Base-by-base conservation (phyloP, 257 asterid species). In the Fraxinus americana region DNA sequence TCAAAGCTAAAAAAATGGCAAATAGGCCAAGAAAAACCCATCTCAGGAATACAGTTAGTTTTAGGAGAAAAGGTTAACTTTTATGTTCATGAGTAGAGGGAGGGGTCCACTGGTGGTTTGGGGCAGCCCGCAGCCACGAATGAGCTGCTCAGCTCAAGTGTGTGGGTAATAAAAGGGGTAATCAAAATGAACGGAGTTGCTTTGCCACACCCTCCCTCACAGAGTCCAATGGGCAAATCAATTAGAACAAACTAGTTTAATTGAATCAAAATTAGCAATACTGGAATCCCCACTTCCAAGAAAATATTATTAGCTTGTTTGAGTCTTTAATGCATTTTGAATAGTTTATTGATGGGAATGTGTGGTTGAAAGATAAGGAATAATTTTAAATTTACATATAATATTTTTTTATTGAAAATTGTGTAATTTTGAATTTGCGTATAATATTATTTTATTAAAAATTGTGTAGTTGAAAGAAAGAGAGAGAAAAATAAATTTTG, bases 101-200 rank as follows among this genome's bases (percentile, higher is more conserved):
- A 68, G 80, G 35, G 35, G 35, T 32, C 35, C 35, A 32, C 5
- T 32, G 35, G 35, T 32, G 39, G 87, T 80, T 83, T 84, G 90
- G 88, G 57, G 57, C 57, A 4, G 50, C 50, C 50, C 72, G 89
- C 80, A 86, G 92, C 91, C 94, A 90, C 90, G 94, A 92, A 92
- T 87, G 92, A 88, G 97, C 87, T 57, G 83, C 81, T 89, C 30
- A n/a, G 88, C 88, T 76, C 68, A 82, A 85, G 85, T 78, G 89
- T 63, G 91, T 87, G 92, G 98, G 7, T 93, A 97, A 85, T 91
- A 86, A 82, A 79, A 78, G 85, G 88, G 86, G 89, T 87, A 84
- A 87, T 83, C 81, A 86, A 78, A 70, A 77, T 84, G 27, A 25
- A 25, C 27, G 27, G 27, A 25, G 27, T 25, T 25, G 27, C 27